Evolutionary conservation across 2,329 filamentous ascomycete genomes (phyloP).

Genomic region (Immersiporthe knoxdaviesiana): DNA sequence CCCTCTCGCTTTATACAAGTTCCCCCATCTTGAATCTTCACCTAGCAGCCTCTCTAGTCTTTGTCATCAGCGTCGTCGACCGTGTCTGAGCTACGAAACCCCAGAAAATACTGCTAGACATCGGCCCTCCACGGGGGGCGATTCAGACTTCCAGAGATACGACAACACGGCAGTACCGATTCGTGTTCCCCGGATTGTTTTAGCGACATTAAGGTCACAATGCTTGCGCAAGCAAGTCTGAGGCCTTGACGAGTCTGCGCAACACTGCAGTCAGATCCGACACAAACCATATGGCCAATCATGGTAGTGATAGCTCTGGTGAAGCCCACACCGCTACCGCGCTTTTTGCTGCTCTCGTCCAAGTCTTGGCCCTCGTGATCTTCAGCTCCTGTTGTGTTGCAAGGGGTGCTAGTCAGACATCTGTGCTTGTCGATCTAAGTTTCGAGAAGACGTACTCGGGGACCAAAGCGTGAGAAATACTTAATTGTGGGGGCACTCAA

Average conservation of each 20-base stretch:
- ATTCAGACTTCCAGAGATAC: not conserved
- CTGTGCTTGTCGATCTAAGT: constrained; percentile 1
- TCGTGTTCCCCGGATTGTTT: not conserved
- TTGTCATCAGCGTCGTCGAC: not conserved
- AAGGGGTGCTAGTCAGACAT: not conserved
- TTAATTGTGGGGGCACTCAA: not conserved
- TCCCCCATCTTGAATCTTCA: too few relatives aligned
- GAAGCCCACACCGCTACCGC: not conserved
- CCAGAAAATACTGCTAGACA: not conserved
- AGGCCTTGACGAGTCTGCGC: not conserved
- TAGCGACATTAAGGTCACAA: not conserved
- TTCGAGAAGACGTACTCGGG: not conserved
- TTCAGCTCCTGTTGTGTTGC: not conserved
- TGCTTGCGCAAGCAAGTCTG: not conserved
- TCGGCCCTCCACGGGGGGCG: not conserved
- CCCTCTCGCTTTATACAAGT: not conserved
- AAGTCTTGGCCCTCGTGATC: not conserved
- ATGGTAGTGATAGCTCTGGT: not conserved
- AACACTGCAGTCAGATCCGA: not conserved
- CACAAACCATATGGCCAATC: not conserved
- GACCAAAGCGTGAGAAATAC: not conserved
- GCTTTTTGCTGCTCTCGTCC: not conserved
- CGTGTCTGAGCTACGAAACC: not conserved
- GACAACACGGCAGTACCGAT: not conserved
- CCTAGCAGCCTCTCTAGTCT: not conserved